phyloP scores from a whole-genome alignment of 2,329 filamentous ascomycete genomes.

The Apiospora saccharicola region DNA sequence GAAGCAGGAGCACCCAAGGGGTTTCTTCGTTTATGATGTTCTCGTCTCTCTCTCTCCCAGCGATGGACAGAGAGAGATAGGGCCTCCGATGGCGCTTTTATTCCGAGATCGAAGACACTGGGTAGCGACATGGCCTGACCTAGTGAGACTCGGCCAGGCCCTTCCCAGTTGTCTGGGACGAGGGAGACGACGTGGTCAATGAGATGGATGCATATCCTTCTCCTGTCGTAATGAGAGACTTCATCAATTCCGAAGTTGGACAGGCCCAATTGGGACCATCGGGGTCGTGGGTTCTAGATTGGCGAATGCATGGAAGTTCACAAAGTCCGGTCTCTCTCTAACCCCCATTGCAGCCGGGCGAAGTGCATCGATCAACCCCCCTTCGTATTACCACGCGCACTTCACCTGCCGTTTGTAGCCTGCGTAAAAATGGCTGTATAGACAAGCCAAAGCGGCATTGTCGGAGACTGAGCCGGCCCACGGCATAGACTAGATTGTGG shows the following conservation, averaged over 20 bases:
- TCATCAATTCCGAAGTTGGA: slow-evolving; percentile 36
- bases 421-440: slow-evolving; percentile 33
- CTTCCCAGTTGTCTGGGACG: slow-evolving; percentile 35
- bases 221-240: slow-evolving; percentile 34
- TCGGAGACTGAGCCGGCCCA: slow-evolving; percentile 21
- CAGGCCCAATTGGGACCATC: slow-evolving; percentile 34
- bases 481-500: slow-evolving; percentile 11
- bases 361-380: slow-evolving; percentile 34
- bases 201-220: not conserved
- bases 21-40: not conserved
- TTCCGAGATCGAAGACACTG: not conserved
- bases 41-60: too few species aligned
- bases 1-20: not conserved
- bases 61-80: not conserved
- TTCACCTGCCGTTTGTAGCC: slow-evolving; percentile 36
- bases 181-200: not conserved
- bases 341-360: slow-evolving; percentile 42
- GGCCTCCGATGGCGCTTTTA: not conserved
- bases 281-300: slow-evolving; percentile 38
- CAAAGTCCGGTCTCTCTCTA: slow-evolving; percentile 32
- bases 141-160: slow-evolving; percentile 31
- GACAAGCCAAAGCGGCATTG: slow-evolving; percentile 32
- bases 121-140: not conserved
- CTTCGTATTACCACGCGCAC: slow-evolving; percentile 35
- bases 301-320: slow-evolving; percentile 38